phyloP scores from a whole-genome alignment of 352 stramenopile species.

The Phytophthora idaei region DNA sequence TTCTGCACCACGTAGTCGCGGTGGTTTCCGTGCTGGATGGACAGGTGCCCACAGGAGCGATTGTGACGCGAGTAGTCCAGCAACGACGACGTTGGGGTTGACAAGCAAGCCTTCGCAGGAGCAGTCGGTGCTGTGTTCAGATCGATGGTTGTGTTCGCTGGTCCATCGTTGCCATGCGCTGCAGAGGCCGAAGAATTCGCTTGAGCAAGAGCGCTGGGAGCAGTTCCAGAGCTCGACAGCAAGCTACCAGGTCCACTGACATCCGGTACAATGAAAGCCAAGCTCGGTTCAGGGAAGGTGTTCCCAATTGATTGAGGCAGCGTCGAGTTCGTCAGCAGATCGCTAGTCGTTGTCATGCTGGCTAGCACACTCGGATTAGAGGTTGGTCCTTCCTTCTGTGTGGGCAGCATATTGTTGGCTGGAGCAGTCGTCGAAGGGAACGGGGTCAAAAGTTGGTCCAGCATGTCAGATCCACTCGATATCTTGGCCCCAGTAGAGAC shows the following conservation, averaged over 20 bases:
- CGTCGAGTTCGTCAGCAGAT: conserved; percentile 10
- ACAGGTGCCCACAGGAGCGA: conserved; percentile 71
- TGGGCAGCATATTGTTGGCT: not conserved
- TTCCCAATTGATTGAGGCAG: conserved; percentile 4
- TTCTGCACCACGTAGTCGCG: conserved; percentile 86
- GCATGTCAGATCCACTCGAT: conserved; percentile 17
- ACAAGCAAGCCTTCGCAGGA: conserved; percentile 36
- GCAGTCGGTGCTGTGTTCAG: not conserved
- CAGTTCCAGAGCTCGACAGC: not conserved
- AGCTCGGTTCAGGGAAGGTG: conserved; percentile 17
- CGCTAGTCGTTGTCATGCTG: not conserved
- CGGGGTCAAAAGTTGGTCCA: conserved; percentile 34
- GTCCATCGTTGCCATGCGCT: too few species aligned
- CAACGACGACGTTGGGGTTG: conserved; percentile 37
- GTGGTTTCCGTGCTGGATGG: conserved; percentile 80
- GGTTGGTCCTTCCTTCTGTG: too few species aligned
- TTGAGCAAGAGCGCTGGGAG: too few species aligned
- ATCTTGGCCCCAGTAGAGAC: conserved; percentile 7
- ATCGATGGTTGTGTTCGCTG: too few species aligned
- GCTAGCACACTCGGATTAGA: not conserved
- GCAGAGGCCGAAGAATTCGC: too few species aligned
- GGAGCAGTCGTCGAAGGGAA: conserved; percentile 7
- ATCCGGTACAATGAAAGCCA: conserved; percentile 17
- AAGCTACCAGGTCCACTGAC: too few species aligned
- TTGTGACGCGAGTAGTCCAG: conserved; percentile 69